These are phyloP conservation scores for Russula lepida DNA, from an alignment of 768 basidiomycete genomes.

Conservation along the genomic window DNA sequence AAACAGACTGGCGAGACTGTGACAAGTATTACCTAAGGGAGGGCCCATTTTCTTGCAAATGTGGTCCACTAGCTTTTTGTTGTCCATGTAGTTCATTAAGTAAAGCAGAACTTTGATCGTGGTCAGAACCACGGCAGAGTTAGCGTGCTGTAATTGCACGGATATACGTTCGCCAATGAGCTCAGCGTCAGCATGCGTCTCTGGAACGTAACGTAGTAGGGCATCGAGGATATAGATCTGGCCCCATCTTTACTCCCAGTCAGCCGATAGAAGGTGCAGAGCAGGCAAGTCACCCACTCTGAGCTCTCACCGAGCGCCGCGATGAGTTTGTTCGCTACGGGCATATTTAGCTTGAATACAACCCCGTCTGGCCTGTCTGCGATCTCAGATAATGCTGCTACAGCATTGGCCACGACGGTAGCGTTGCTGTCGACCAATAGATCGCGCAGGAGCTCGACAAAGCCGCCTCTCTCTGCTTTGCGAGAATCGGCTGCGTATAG, in stretches of 20 bases:
- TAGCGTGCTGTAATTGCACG: slow-evolving; percentile 92
- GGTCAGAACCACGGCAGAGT: slow-evolving; percentile 98
- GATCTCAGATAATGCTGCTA: slow-evolving; percentile 94
- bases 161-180: slow-evolving; percentile 93
- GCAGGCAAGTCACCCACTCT: slow-evolving; percentile 55
- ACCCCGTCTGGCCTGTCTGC: slow-evolving; percentile 93
- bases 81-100: slow-evolving; percentile 99
- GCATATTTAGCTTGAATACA: slow-evolving; percentile 79
- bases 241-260: slow-evolving; percentile 70
- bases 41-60: slow-evolving; percentile 98
- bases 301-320: slow-evolving; percentile 92
- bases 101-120: slow-evolving; percentile 93
- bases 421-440: slow-evolving; percentile 91
- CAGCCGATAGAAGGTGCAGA: not conserved
- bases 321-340: slow-evolving; percentile 83
- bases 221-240: slow-evolving; percentile 98
- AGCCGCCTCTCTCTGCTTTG: slow-evolving; percentile 81
- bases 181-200: slow-evolving; percentile 80
- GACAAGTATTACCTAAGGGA: slow-evolving; percentile 60
- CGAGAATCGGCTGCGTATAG: slow-evolving; percentile 83
- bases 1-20: not conserved
- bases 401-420: slow-evolving; percentile 95
- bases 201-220: slow-evolving; percentile 88
- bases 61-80: slow-evolving; percentile 72
- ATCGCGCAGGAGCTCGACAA: slow-evolving; percentile 85